phyloP scores from a whole-genome alignment of 2,329 filamentous ascomycete genomes.

The Epicoccum nigrum region DNA sequence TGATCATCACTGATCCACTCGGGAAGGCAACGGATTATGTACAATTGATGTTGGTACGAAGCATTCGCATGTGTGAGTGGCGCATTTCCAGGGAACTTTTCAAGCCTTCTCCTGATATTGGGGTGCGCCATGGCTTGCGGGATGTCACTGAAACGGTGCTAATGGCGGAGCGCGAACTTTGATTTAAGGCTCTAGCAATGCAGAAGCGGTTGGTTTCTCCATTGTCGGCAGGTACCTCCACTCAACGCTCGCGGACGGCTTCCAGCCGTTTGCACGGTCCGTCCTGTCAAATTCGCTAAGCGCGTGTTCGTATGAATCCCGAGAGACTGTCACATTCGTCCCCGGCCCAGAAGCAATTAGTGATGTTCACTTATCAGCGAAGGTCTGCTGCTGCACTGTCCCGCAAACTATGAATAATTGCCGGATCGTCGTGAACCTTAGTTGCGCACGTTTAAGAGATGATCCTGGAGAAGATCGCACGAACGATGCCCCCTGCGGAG shows the following conservation, averaged over 20 bases:
- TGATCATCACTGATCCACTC: conserved; percentile 1
- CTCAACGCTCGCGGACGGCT: neutral
- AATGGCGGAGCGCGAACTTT: conserved; percentile 2
- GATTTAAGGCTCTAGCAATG: neutral
- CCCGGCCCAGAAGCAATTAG: neutral
- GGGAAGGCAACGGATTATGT: neutral
- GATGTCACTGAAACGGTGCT: conserved; percentile 11
- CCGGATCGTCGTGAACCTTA: neutral
- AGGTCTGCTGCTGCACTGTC: no score
- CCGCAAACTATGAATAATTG: neutral
- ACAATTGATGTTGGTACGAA: neutral
- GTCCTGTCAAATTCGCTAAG: neutral
- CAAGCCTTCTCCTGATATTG: neutral
- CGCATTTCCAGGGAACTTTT: neutral
- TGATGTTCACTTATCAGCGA: no score
- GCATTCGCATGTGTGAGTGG: neutral
- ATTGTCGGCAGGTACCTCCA: conserved; percentile 2
- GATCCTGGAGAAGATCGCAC: conserved; percentile 4
- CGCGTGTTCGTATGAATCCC: neutral
- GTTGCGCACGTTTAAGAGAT: neutral
- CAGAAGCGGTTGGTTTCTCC: neutral
- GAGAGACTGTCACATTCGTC: no score
- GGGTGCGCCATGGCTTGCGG: neutral
- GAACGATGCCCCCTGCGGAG: neutral
- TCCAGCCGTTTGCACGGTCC: neutral